Evolutionary conservation across 805 yeast genomes (phyloP).

Genomic region (Hyphopichia homilentoma): DNA sequence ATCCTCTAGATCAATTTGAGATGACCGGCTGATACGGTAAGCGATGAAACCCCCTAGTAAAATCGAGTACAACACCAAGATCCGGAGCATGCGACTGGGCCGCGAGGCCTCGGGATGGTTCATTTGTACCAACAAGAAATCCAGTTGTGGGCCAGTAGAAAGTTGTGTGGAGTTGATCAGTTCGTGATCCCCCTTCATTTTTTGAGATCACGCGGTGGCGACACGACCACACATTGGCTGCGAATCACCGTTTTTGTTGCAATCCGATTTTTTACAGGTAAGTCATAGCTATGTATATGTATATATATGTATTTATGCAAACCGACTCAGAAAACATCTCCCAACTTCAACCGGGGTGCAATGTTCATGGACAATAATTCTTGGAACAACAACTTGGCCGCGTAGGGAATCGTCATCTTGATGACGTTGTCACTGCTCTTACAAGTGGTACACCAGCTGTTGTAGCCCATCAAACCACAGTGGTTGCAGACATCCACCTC

Average conservation of each 20-base stretch:
- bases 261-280: no score
- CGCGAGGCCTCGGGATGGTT: background rate
- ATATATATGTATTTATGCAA: background rate
- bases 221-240: no score
- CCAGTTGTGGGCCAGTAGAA: constrained; percentile 3
- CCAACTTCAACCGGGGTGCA: constrained; percentile 89
- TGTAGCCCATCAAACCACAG: constrained; percentile 96
- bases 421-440: constrained; percentile 81
- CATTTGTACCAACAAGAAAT: constrained; percentile 6
- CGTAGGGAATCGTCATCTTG: constrained; percentile 96
- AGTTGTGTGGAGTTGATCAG: constrained; percentile 1
- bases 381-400: constrained; percentile 97
- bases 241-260: no score
- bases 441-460: constrained; percentile 98
- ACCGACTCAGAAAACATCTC: constrained; percentile 83
- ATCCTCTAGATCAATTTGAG: constrained; percentile 17
- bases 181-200: no score
- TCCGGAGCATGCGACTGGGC: background rate
- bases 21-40: constrained; percentile 2
- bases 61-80: no score
- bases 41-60: constrained; percentile 8
- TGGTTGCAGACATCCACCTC: constrained; percentile 92
- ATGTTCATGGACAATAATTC: constrained; percentile 98
- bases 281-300: no score
- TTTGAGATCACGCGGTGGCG: background rate